phyloP scores from a whole-genome alignment of 371 early-diverging fungal genomes.

The Syncephalastrum monosporum region DNA sequence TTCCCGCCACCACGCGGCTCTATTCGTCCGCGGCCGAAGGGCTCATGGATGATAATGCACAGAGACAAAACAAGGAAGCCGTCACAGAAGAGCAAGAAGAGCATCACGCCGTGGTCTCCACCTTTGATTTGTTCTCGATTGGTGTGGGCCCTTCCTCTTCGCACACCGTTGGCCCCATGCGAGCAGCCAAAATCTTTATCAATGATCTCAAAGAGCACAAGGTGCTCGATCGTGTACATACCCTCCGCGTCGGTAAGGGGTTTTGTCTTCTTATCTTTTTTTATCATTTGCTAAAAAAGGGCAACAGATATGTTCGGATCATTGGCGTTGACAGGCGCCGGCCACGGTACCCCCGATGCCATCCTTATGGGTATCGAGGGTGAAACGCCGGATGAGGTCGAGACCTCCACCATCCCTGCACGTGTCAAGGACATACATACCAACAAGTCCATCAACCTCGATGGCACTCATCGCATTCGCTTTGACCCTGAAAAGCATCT shows the following conservation, averaged over 20 bases:
- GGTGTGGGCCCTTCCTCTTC: conserved; percentile 94
- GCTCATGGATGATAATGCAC: too few species aligned
- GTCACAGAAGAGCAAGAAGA: conserved; percentile 17
- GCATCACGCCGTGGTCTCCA: conserved; percentile 88
- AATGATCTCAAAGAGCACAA: conserved; percentile 74
- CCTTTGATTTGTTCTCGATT: conserved; percentile 94
- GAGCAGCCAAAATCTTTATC: conserved; percentile 93
- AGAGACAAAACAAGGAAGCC: not conserved
- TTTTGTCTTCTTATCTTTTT: conserved; percentile 6
- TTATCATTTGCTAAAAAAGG: not conserved
- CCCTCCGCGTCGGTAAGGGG: conserved; percentile 65
- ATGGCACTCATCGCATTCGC: conserved; percentile 73
- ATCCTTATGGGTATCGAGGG: conserved; percentile 91
- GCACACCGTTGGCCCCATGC: conserved; percentile 95
- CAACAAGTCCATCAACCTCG: conserved; percentile 69
- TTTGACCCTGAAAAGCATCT: conserved; percentile 85
- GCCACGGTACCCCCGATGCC: conserved; percentile 94
- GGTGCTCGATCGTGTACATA: conserved; percentile 68
- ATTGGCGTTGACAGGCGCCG: conserved; percentile 91
- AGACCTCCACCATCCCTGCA: conserved; percentile 74
- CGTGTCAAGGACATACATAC: conserved; percentile 74
- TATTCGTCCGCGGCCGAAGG: conserved; percentile 9
- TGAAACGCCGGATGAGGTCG: conserved; percentile 88
- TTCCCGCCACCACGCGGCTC: not conserved
- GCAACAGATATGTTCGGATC: conserved; percentile 85